Evolutionary conservation across 2,329 filamentous ascomycete species (phyloP).

Genomic region (Graphiopsis chlorocephala): DNA sequence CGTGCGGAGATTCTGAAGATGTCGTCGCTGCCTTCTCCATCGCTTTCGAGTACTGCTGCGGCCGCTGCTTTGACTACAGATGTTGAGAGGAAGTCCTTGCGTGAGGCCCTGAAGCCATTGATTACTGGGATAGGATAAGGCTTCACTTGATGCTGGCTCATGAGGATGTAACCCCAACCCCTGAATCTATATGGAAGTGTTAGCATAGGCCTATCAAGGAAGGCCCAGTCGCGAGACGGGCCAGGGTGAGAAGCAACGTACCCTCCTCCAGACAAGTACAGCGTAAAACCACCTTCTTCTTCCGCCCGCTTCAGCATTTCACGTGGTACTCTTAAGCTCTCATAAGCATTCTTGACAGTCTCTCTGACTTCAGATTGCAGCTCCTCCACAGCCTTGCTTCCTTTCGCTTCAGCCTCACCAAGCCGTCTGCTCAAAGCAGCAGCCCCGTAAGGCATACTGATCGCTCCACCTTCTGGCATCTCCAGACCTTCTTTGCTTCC

Average conservation of each 20-base stretch:
- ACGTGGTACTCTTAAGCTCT: conserved; percentile 54
- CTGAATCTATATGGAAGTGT: conserved; percentile 54
- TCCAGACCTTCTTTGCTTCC: conserved; percentile 47
- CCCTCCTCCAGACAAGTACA: conserved; percentile 86
- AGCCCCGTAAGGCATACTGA: conserved; percentile 69
- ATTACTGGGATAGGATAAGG: conserved; percentile 83
- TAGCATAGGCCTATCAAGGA: background rate
- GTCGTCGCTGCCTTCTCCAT: conserved; percentile 28
- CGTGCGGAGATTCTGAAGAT: conserved; percentile 76
- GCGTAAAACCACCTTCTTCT: conserved; percentile 55
- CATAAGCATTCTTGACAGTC: conserved; percentile 48
- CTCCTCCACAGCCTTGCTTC: conserved; percentile 35
- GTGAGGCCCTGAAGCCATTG: conserved; percentile 70
- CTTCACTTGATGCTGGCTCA: conserved; percentile 68
- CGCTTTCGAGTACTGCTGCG: conserved; percentile 34
- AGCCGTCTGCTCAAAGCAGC: conserved; percentile 62
- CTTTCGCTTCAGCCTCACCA: conserved; percentile 41
- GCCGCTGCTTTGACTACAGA: conserved; percentile 44
- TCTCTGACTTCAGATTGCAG: conserved; percentile 48
- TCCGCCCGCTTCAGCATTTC: conserved; percentile 46
- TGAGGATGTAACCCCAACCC: conserved; percentile 85
- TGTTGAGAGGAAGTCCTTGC: conserved; percentile 59
- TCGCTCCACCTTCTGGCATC: conserved; percentile 54
- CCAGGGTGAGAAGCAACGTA: background rate
- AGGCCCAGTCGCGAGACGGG: no score